Conservation (phyloP, 192 early-diverging fungal genomes). For the Coemansia sp. region DNA sequence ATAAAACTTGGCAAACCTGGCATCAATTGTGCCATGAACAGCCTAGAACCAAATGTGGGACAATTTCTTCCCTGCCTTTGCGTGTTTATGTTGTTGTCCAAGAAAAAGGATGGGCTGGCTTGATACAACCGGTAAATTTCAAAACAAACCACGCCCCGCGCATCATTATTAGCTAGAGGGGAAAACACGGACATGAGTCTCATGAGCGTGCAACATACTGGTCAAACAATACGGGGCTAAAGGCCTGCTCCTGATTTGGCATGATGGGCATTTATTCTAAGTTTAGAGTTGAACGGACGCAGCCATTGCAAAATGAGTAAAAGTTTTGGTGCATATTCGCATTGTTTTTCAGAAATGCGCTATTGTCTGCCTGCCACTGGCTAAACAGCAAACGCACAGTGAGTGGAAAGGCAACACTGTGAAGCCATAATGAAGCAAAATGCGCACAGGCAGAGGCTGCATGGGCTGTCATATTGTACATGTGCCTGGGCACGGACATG, state of each 20-base stretch:
- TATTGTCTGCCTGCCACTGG: background rate
- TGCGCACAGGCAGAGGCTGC: background rate
- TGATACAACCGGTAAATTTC: background rate
- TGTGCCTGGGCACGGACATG: slow-evolving; percentile 3
- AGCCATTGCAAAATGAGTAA: background rate
- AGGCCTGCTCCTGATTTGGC: background rate
- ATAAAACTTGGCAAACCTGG: background rate
- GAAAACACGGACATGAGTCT: background rate
- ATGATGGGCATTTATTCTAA: background rate
- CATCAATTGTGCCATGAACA: background rate
- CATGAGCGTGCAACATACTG: background rate
- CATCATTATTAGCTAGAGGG: background rate
- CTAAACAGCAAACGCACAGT: background rate
- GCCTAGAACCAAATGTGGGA: background rate
- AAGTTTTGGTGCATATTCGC: background rate
- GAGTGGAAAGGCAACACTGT: background rate
- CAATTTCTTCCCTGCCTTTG: background rate
- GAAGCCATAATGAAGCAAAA: slow-evolving; percentile 6
- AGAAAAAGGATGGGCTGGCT: background rate
- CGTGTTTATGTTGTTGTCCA: background rate
- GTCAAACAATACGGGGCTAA: background rate
- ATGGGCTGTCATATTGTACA: slow-evolving; percentile 2
- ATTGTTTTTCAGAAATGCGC: background rate
- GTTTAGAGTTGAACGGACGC: slow-evolving; percentile 4
- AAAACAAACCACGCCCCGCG: background rate